Evolutionary conservation across 805 yeast genomes (phyloP).

Genomic region (Wickerhamiella dianesei): DNA sequence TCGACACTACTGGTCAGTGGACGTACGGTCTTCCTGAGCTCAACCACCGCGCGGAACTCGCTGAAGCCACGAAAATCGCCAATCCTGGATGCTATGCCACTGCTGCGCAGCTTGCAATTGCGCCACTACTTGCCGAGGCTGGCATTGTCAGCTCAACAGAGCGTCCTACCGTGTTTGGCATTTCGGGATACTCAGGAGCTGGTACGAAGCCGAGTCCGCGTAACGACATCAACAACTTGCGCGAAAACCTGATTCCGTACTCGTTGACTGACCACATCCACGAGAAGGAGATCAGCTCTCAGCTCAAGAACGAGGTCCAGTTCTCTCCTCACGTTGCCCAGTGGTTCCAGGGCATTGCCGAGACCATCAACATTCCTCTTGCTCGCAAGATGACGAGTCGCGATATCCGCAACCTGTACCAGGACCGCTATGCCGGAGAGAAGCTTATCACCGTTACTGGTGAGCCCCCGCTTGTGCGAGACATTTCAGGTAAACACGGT

Average conservation of each 20-base stretch:
- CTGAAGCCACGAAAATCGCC: conserved; percentile 66
- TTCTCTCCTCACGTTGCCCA: conserved; percentile 97
- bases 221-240: conserved; percentile 64
- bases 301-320: conserved; percentile 65
- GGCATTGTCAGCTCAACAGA: conserved; percentile 42
- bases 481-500: conserved; percentile 87
- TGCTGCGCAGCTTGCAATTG: conserved; percentile 84
- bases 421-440: conserved; percentile 79
- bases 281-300: conserved; percentile 80
- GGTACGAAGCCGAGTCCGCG: conserved; percentile 98
- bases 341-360: conserved; percentile 98
- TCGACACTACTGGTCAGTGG: conserved; percentile 83
- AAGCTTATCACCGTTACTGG: conserved; percentile 73
- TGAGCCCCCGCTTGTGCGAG: conserved; percentile 86
- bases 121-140: conserved; percentile 47
- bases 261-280: conserved; percentile 94
- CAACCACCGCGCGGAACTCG: conserved; percentile 50
- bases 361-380: conserved; percentile 83
- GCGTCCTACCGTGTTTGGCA: conserved; percentile 80
- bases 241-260: conserved; percentile 84
- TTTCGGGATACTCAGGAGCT: conserved; percentile 97
- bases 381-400: conserved; percentile 51
- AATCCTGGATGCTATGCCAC: conserved; percentile 99
- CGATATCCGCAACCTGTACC: conserved; percentile 72
- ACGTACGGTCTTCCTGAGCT: conserved; percentile 91